Percentiles rank a stretch among this genome's conserved stretches.
These are phyloP conservation scores for Venturiaceae sp. DNA, from an alignment of 2,329 filamentous ascomycete genomes.

Conservation along the genomic window DNA sequence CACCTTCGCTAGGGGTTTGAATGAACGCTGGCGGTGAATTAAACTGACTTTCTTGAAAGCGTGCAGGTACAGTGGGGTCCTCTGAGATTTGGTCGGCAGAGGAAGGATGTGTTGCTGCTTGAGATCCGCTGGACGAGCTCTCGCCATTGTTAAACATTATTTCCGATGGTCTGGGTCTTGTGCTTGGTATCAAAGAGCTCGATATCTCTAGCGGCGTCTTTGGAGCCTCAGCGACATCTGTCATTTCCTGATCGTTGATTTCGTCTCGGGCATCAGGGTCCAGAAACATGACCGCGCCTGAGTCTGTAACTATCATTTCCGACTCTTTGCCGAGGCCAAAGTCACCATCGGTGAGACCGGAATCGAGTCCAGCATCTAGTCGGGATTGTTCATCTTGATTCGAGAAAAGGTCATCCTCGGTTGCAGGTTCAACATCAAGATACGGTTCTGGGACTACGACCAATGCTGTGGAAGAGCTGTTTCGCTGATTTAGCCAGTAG, in stretches of 20 bases:
- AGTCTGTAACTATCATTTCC: not conserved
- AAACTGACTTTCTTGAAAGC: too few species aligned
- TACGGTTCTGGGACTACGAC: slow-evolving; percentile 3
- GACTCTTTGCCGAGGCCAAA: not conserved
- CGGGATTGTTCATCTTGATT: not conserved
- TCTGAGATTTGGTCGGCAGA: too few species aligned
- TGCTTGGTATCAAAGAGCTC: too few species aligned
- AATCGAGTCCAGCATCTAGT: not conserved
- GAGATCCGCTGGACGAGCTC: too few species aligned
- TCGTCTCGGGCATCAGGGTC: not conserved
- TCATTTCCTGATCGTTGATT: not conserved
- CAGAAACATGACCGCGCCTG: not conserved
- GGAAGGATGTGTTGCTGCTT: too few species aligned
- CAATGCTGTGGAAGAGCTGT: slow-evolving; percentile 27
- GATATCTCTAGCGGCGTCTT: too few species aligned
- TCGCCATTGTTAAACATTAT: too few species aligned
- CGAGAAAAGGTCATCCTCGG: not conserved
- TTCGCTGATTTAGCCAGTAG: slow-evolving; percentile 32
- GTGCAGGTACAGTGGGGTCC: too few species aligned
- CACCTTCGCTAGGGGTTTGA: too few species aligned
- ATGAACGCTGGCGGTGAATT: too few species aligned
- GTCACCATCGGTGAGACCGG: not conserved
- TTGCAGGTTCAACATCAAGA: not conserved
- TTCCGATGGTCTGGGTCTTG: too few species aligned
- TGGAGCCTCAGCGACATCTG: not conserved